phyloP scores from a whole-genome alignment of 2,329 filamentous ascomycete species.

The Microdochium paspali region DNA sequence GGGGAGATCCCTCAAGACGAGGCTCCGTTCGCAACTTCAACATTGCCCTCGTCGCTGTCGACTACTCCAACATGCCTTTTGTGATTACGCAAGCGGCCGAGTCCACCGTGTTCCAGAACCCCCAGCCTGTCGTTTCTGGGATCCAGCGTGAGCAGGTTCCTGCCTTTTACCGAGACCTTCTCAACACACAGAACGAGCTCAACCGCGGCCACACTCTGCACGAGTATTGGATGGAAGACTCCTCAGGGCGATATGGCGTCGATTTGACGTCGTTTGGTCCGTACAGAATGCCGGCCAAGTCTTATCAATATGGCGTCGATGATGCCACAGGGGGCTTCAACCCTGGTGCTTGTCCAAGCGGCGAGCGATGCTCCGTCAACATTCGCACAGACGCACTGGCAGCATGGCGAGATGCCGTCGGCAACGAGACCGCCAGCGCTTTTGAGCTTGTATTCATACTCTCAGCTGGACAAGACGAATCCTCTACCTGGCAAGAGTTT shows the following conservation, averaged over 20 bases:
- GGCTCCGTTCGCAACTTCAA: slow-evolving; percentile 43
- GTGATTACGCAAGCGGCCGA: slow-evolving; percentile 33
- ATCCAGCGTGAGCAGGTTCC: slow-evolving; percentile 35
- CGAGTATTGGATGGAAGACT: slow-evolving; percentile 50
- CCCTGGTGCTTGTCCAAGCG: slow-evolving; percentile 32
- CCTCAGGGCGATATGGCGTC: slow-evolving; percentile 39
- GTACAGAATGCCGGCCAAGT: slow-evolving; percentile 35
- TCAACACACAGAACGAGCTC: slow-evolving; percentile 38
- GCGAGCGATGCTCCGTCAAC: slow-evolving; percentile 31
- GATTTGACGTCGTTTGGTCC: slow-evolving; percentile 42
- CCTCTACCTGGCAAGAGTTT: slow-evolving; percentile 46
- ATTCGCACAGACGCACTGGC: slow-evolving; percentile 37
- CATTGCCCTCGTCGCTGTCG: slow-evolving; percentile 42
- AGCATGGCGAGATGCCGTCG: slow-evolving; percentile 40
- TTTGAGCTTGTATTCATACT: slow-evolving; percentile 45
- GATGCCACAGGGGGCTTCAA: slow-evolving; percentile 30
- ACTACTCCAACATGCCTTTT: slow-evolving; percentile 40
- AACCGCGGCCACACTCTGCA: slow-evolving; percentile 43
- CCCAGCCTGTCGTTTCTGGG: slow-evolving; percentile 29
- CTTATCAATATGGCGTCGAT: slow-evolving; percentile 41
- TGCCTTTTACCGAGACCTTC: slow-evolving; percentile 37
- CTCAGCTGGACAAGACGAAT: slow-evolving; percentile 44
- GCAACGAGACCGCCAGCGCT: slow-evolving; percentile 33
- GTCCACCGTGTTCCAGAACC: slow-evolving; percentile 41
- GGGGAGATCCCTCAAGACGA: slow-evolving; percentile 31